Percentiles rank a stretch among this genome's conserved stretches.
Conservation (phyloP, 345 rosid genomes). For the Salix dunnii region DNA sequence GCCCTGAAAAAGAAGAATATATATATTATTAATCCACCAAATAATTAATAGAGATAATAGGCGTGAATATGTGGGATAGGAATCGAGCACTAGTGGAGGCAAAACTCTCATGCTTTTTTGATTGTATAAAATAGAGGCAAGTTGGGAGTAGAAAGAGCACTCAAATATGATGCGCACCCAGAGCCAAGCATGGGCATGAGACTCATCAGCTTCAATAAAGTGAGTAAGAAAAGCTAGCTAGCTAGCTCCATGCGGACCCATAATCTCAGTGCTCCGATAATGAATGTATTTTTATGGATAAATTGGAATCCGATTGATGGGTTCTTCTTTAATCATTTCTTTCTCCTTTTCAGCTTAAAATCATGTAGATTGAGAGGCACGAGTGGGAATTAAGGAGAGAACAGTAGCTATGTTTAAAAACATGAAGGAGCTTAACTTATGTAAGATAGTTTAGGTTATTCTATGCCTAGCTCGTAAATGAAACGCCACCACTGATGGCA, state of each 20-base stretch:
- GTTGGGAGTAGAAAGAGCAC: conserved; percentile 33
- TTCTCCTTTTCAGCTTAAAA: conserved; percentile 15
- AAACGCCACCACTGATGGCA: conserved; percentile 28
- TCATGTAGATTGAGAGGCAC: background rate
- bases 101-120: background rate
- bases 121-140: conserved; percentile 25
- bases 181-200: conserved; percentile 16
- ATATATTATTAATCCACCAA: conserved; percentile 8
- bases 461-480: conserved; percentile 24
- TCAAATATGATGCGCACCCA: conserved; percentile 33
- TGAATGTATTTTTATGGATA: conserved; percentile 6
- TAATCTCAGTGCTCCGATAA: conserved; percentile 33
- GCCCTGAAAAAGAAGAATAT: conserved; percentile 9
- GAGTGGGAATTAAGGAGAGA: background rate
- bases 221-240: conserved; percentile 5
- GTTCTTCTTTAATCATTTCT: conserved; percentile 40
- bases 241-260: conserved; percentile 20
- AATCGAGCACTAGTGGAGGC: background rate
- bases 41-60: background rate
- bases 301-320: conserved; percentile 46
- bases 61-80: background rate
- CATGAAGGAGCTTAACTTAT: no score
- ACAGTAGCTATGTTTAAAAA: no score
- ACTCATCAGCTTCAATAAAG: background rate
- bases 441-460: no score